phyloP scores from a whole-genome alignment of 1,139 yeast genomes.

The Taphrina pruni region DNA sequence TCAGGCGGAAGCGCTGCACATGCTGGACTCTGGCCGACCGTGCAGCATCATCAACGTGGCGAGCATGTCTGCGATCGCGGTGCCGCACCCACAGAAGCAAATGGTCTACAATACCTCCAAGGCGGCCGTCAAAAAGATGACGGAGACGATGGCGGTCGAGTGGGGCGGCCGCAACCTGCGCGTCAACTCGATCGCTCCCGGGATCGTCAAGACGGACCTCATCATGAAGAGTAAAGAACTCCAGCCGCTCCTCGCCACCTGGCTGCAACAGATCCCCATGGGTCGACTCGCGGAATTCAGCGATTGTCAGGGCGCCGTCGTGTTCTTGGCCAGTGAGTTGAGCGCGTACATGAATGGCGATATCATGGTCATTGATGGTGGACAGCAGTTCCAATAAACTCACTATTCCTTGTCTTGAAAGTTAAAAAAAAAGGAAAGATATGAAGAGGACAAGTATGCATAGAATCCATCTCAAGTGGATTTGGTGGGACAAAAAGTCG shows the following conservation, averaged over 20 bases:
- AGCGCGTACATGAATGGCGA: constrained; percentile 70
- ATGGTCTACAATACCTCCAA: constrained; percentile 66
- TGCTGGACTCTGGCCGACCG: constrained; percentile 60
- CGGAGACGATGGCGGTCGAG: constrained; percentile 63
- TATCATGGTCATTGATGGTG: constrained; percentile 72
- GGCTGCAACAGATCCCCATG: constrained; percentile 54
- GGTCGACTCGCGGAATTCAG: constrained; percentile 49
- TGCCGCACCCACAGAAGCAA: constrained; percentile 70
- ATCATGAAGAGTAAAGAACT: constrained; percentile 35
- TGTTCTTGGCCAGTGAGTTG: constrained; percentile 69
- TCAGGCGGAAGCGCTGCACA: constrained; percentile 73
- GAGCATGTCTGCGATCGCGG: constrained; percentile 69
- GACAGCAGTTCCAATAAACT: constrained; percentile 50
- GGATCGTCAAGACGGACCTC: constrained; percentile 61
- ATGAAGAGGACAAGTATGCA: neutral
- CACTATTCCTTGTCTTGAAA: no score
- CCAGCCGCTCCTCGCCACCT: constrained; percentile 39
- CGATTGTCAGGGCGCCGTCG: constrained; percentile 73
- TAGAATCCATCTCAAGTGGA: neutral
- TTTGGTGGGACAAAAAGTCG: no score
- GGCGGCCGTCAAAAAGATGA: constrained; percentile 64
- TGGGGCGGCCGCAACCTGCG: constrained; percentile 64
- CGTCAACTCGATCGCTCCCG: constrained; percentile 64
- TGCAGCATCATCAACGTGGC: constrained; percentile 73
- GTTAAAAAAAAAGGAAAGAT: no score